Conservation (phyloP, 768 basidiomycete genomes). For the Roridomyces roridus region DNA sequence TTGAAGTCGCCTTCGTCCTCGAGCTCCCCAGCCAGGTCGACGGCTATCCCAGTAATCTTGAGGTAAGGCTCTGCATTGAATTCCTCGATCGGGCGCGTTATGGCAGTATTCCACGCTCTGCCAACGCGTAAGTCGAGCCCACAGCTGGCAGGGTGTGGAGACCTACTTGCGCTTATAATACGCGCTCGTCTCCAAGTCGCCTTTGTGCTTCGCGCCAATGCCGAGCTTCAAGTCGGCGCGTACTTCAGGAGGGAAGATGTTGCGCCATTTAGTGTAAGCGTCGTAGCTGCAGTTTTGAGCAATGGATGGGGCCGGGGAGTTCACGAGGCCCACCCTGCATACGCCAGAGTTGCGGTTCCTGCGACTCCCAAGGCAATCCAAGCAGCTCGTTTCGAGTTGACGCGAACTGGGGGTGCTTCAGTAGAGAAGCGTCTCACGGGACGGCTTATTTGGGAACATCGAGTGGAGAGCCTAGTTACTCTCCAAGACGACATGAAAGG, state of each 20-base stretch:
- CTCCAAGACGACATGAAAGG: not conserved
- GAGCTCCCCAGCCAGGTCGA: constrained; percentile 50
- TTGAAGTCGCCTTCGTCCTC: constrained; percentile 33
- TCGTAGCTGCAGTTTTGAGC: constrained; percentile 11
- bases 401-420: not conserved
- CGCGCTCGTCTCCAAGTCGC: constrained; percentile 11
- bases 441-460: not conserved
- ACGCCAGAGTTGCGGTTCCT: not conserved
- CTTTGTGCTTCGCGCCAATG: constrained; percentile 16
- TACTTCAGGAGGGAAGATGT: constrained; percentile 18
- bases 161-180: constrained; percentile 19
- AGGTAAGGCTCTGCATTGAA: constrained; percentile 47
- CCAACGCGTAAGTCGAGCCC: not conserved
- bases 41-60: constrained; percentile 56
- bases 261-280: constrained; percentile 15
- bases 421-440: not conserved
- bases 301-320: too few relatives aligned
- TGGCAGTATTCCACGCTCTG: constrained; percentile 54
- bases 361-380: constrained; percentile 2
- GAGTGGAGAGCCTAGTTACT: not conserved
- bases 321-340: constrained; percentile 7
- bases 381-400: not conserved
- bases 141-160: not conserved
- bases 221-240: constrained; percentile 20
- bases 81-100: constrained; percentile 31